These are phyloP conservation scores for Diplocarpon mali DNA, from an alignment of 2,329 filamentous ascomycete genomes.

Conservation along the genomic window DNA sequence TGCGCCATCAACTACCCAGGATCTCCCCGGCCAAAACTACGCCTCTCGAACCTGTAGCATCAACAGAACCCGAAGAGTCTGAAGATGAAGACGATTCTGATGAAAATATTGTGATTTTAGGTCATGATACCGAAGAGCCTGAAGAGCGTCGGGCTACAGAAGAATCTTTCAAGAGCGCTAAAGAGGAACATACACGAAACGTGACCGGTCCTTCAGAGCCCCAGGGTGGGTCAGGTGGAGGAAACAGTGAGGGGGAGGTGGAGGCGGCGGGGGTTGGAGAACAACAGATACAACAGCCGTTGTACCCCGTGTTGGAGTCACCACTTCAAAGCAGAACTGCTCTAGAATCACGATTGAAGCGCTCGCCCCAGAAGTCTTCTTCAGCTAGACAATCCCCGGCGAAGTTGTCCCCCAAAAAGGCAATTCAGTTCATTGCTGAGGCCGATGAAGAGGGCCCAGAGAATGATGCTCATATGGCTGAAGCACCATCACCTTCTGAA, in stretches of 20 bases:
- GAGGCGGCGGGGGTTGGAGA: background rate
- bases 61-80: background rate
- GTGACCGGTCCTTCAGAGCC: conserved; percentile 6
- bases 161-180: conserved; percentile 32
- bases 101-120: conserved; percentile 11
- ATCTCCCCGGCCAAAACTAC: conserved; percentile 7
- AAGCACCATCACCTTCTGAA: conserved; percentile 46
- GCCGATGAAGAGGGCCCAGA: background rate
- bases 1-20: background rate
- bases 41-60: background rate
- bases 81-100: conserved; percentile 7
- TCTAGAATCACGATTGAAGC: conserved; percentile 16
- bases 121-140: conserved; percentile 18
- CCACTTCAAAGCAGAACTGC: conserved; percentile 15
- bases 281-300: conserved; percentile 6
- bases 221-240: conserved; percentile 5
- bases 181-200: conserved; percentile 33
- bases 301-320: conserved; percentile 20
- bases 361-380: conserved; percentile 12
- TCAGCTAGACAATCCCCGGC: conserved; percentile 5
- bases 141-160: conserved; percentile 21
- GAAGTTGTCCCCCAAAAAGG: conserved; percentile 8
- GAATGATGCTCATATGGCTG: conserved; percentile 31
- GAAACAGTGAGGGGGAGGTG: no score
- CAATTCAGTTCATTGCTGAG: conserved; percentile 1